Conservation (phyloP, 2,329 filamentous ascomycete genomes). For the Colletotrichum neosansevieriae region DNA sequence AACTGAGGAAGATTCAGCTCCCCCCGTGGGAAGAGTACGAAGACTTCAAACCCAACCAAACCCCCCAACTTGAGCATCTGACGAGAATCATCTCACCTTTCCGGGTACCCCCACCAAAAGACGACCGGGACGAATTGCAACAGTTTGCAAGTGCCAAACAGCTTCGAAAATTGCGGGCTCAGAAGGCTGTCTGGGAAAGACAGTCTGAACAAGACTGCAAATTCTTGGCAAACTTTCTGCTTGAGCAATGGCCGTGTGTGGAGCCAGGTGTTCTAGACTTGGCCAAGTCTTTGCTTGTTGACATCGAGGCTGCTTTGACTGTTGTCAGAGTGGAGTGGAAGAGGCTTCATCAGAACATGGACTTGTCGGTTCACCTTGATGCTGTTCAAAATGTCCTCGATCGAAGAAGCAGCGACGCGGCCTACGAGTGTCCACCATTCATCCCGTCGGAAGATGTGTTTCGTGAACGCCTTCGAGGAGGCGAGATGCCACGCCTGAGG, state of each 20-base stretch:
- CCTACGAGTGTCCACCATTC: slow-evolving; percentile 40
- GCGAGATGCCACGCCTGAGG: slow-evolving; percentile 40
- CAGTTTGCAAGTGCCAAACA: slow-evolving; percentile 47
- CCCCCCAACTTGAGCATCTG: slow-evolving; percentile 49
- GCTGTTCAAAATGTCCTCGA: slow-evolving; percentile 57
- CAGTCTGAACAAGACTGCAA: slow-evolving; percentile 50
- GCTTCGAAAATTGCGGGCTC: slow-evolving; percentile 47
- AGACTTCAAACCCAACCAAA: slow-evolving; percentile 51
- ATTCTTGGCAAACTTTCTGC: slow-evolving; percentile 54
- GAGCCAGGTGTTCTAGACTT: slow-evolving; percentile 49
- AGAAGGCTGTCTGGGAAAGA: slow-evolving; percentile 46
- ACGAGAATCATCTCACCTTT: slow-evolving; percentile 48
- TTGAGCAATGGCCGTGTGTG: slow-evolving; percentile 59
- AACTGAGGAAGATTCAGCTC: slow-evolving; percentile 52
- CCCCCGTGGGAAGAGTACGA: slow-evolving; percentile 51
- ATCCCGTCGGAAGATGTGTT: slow-evolving; percentile 41
- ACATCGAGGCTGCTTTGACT: slow-evolving; percentile 53
- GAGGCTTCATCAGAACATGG: slow-evolving; percentile 60
- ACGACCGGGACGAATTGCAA: slow-evolving; percentile 43
- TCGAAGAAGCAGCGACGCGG: slow-evolving; percentile 43
- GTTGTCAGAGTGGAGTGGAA: slow-evolving; percentile 60
- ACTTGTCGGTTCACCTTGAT: slow-evolving; percentile 58
- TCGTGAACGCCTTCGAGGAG: slow-evolving; percentile 36
- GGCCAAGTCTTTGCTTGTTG: slow-evolving; percentile 47
- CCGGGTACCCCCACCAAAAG: slow-evolving; percentile 45